phyloP scores from a whole-genome alignment of 805 yeast species.

The Metschnikowia kofuensis region DNA sequence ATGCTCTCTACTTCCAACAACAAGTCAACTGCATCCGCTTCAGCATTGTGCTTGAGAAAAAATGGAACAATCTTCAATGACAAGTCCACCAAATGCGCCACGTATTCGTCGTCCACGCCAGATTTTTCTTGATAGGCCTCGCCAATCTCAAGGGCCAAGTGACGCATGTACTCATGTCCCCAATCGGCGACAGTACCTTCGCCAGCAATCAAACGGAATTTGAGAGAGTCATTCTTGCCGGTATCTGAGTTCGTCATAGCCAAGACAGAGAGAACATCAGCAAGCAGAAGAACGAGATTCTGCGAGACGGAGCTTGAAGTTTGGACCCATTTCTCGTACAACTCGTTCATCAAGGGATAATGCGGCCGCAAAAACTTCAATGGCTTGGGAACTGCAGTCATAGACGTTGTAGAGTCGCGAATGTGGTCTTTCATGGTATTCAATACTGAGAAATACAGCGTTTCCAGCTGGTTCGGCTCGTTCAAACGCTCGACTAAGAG shows the following conservation, averaged over 20 bases:
- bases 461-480: conserved; percentile 45
- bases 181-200: conserved; percentile 68
- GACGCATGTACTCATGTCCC: conserved; percentile 99
- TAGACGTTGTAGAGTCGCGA: conserved; percentile 91
- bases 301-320: conserved; percentile 22
- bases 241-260: conserved; percentile 92
- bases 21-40: conserved; percentile 96
- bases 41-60: conserved; percentile 92
- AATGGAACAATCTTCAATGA: conserved; percentile 81
- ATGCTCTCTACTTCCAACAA: conserved; percentile 85
- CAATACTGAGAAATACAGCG: conserved; percentile 59
- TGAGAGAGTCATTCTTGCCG: conserved; percentile 74
- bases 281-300: conserved; percentile 54
- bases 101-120: conserved; percentile 34
- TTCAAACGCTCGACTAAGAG: conserved; percentile 75
- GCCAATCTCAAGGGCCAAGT: conserved; percentile 92
- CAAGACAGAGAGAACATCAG: conserved; percentile 87
- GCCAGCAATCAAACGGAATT: conserved; percentile 66
- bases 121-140: conserved; percentile 63
- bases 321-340: conserved; percentile 67
- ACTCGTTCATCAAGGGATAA: conserved; percentile 62
- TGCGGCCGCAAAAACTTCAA: conserved; percentile 91
- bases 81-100: conserved; percentile 53
- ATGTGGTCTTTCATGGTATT: conserved; percentile 71
- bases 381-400: conserved; percentile 99